A percentile compares a stretch with the other conserved stretches of the same genome.
These are phyloP conservation scores for Achlya hypogyna DNA, from an alignment of 352 stramenopile genomes.

Conservation along the genomic window DNA sequence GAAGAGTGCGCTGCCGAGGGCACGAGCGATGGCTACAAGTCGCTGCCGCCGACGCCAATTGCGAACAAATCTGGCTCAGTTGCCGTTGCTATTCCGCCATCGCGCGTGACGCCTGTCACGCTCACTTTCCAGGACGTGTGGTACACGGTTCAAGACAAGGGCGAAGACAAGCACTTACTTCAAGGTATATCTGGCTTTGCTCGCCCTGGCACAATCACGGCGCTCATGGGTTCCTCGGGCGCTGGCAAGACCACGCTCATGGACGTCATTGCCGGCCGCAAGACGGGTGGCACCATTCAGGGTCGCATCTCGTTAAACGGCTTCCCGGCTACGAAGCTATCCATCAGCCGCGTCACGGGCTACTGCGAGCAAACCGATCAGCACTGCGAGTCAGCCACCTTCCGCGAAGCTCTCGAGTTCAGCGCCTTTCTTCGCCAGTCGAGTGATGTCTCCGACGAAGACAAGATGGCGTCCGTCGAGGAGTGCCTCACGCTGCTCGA, in stretches of 20 bases:
- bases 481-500: conserved; percentile 46
- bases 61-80: no score
- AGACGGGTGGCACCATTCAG: conserved; percentile 69
- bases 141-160: conserved; percentile 35
- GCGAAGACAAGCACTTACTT: conserved; percentile 42
- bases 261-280: conserved; percentile 91
- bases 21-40: no score
- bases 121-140: conserved; percentile 44
- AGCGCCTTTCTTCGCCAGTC: conserved; percentile 79
- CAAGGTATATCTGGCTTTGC: conserved; percentile 49
- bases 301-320: conserved; percentile 64
- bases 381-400: conserved; percentile 83
- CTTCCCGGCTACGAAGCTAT: conserved; percentile 37
- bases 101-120: conserved; percentile 24
- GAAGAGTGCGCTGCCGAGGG: background rate
- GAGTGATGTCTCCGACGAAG: conserved; percentile 27
- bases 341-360: conserved; percentile 45
- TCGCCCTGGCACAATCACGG: conserved; percentile 46
- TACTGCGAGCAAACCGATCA: conserved; percentile 87
- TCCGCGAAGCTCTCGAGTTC: conserved; percentile 89
- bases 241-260: conserved; percentile 92
- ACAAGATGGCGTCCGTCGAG: conserved; percentile 48
- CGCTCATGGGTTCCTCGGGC: conserved; percentile 61
- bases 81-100: conserved; percentile 26
- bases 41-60: no score